Percentiles rank a stretch among this genome's conserved stretches.
Evolutionary conservation across 176 grass and related monocot species (phyloP).

Genomic region (Aechmea fasciata): DNA sequence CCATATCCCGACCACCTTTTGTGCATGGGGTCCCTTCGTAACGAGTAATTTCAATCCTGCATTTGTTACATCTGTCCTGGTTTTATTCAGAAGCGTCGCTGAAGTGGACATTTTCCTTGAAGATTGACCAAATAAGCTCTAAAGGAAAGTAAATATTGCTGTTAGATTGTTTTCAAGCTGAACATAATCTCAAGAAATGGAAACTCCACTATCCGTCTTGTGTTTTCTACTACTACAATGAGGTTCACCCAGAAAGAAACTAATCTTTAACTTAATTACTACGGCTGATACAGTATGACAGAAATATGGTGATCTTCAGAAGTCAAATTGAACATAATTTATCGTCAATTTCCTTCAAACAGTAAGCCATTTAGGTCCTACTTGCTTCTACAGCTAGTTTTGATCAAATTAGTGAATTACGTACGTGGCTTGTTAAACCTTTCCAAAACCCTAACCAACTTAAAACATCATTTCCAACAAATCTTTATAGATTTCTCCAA

Average conservation of each 20-base stretch:
- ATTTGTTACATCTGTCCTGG: slow-evolving; percentile 25
- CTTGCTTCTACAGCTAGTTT: too few relatives aligned
- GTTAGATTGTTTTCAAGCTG: neutral
- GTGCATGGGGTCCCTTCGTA: slow-evolving; percentile 58
- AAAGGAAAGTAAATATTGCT: slow-evolving; percentile 10
- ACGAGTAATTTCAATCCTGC: slow-evolving; percentile 72
- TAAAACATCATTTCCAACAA: too few relatives aligned
- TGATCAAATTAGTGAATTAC: too few relatives aligned
- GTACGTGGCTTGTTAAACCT: too few relatives aligned
- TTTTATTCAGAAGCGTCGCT: slow-evolving; percentile 34
- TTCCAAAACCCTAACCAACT: neutral
- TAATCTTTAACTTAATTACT: neutral
- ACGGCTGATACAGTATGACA: neutral
- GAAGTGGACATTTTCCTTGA: slow-evolving; percentile 58
- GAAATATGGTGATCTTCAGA: too few relatives aligned
- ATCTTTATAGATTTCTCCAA: too few relatives aligned
- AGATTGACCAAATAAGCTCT: slow-evolving; percentile 35
- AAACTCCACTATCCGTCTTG: neutral
- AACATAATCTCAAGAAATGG: neutral
- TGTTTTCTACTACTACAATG: neutral
- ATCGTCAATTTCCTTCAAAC: too few relatives aligned
- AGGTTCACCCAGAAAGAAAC: neutral
- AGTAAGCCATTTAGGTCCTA: too few relatives aligned
- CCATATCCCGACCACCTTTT: slow-evolving; percentile 84
- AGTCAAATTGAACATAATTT: too few relatives aligned